Conservation (phyloP, 2,329 filamentous ascomycete species). For the Penicillium sp. region DNA sequence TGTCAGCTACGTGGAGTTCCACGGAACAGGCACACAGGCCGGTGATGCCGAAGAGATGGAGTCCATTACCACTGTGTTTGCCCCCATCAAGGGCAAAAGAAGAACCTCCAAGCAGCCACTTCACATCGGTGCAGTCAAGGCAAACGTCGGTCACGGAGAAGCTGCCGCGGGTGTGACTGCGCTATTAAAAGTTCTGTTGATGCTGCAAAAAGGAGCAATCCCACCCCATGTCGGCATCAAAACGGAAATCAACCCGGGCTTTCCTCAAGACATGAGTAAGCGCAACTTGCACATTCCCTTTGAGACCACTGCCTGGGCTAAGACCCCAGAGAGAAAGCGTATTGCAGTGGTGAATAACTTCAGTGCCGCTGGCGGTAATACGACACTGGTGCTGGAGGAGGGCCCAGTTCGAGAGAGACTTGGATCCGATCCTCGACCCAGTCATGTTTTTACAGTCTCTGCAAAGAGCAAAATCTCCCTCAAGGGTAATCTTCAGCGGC, state of each 20-base stretch:
- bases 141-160: conserved; percentile 43
- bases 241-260: conserved; percentile 26
- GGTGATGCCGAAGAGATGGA: conserved; percentile 21
- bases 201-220: conserved; percentile 58
- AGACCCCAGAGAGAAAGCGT: not conserved
- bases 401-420: not conserved
- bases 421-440: conserved; percentile 45
- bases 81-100: not conserved
- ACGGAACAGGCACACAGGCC: conserved; percentile 38
- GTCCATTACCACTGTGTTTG: not conserved
- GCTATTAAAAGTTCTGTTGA: conserved; percentile 58
- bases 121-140: conserved; percentile 22
- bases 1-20: conserved; percentile 36
- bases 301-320: conserved; percentile 21
- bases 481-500: conserved; percentile 47
- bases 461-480: conserved; percentile 47
- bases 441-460: conserved; percentile 51
- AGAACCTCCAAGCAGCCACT: not conserved
- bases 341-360: not conserved
- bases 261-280: conserved; percentile 24
- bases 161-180: conserved; percentile 27
- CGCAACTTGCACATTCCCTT: conserved; percentile 33
- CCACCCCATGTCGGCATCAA: conserved; percentile 65
- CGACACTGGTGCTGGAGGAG: not conserved
- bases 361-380: not conserved